A percentile compares a stretch with the other conserved stretches of the same genome.
Conservation (phyloP, 2,329 filamentous ascomycete genomes). For the Parascedosporium putredinis region DNA sequence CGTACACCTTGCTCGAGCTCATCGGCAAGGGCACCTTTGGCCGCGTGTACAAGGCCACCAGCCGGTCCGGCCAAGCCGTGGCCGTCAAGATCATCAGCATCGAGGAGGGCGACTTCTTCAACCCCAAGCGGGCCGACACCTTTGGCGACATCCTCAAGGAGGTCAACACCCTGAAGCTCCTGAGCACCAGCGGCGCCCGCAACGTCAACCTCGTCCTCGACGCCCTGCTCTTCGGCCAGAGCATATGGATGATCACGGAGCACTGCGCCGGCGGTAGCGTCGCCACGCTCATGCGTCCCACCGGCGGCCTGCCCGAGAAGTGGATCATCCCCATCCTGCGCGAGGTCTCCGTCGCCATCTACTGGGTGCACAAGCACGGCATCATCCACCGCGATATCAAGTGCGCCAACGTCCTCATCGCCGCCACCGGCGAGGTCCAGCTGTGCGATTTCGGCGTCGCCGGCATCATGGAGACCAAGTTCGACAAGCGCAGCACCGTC, state of each 20-base stretch:
- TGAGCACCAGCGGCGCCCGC: conserved; percentile 62
- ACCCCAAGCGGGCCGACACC: conserved; percentile 54
- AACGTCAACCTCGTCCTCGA: conserved; percentile 79
- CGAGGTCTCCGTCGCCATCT: conserved; percentile 55
- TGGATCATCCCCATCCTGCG: conserved; percentile 59
- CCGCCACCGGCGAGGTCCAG: conserved; percentile 66
- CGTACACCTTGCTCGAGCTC: conserved; percentile 58
- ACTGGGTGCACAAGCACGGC: conserved; percentile 57
- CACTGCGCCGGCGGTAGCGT: conserved; percentile 80
- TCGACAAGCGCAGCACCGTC: conserved; percentile 69
- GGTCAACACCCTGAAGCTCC: conserved; percentile 57
- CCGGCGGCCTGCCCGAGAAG: conserved; percentile 56
- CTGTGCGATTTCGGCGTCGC: conserved; percentile 80
- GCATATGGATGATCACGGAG: conserved; percentile 83
- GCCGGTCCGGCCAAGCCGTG: conserved; percentile 42
- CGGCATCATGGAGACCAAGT: conserved; percentile 63
- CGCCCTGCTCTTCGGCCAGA: conserved; percentile 63
- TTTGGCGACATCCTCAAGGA: conserved; percentile 62
- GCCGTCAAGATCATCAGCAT: conserved; percentile 80
- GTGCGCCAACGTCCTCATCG: conserved; percentile 71
- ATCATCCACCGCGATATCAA: conserved; percentile 66
- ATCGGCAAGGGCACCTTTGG: conserved; percentile 69
- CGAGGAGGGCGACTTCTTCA: conserved; percentile 61
- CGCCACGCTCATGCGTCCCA: conserved; percentile 60
- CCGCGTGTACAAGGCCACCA: conserved; percentile 57